A percentile compares a stretch with the other conserved stretches of the same genome.
These are phyloP conservation scores for Cyathus striatus DNA, from an alignment of 768 basidiomycete genomes.

Conservation along the genomic window DNA sequence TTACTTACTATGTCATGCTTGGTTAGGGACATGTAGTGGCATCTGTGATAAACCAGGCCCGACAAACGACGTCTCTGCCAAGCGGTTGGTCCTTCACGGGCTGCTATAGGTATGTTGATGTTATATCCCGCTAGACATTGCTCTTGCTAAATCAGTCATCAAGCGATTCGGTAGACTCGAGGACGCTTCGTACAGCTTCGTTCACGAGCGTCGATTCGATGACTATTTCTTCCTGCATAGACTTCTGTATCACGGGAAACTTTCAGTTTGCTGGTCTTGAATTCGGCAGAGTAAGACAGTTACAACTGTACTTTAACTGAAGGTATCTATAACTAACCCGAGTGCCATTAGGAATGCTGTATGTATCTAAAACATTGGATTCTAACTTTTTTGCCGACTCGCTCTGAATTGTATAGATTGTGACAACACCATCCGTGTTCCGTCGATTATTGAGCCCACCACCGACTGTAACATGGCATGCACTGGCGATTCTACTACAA, in stretches of 20 bases:
- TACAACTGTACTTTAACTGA: background rate
- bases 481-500: conserved; percentile 7
- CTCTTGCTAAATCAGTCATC: too few species aligned
- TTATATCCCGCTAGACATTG: too few species aligned
- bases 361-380: too few species aligned
- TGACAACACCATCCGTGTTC: conserved; percentile 3
- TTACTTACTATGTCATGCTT: too few species aligned
- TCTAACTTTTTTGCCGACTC: background rate
- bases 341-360: conserved; percentile 7
- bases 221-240: conserved; percentile 6
- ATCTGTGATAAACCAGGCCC: too few species aligned
- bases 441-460: background rate
- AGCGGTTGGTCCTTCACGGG: too few species aligned
- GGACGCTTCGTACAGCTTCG: conserved; percentile 2
- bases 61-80: too few species aligned
- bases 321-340: background rate
- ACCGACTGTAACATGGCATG: conserved; percentile 13
- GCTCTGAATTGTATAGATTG: conserved; percentile 4
- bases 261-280: conserved; percentile 9
- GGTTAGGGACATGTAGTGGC: too few species aligned
- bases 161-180: conserved; percentile 2
- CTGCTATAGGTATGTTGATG: too few species aligned
- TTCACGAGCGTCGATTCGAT: conserved; percentile 1
- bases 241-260: conserved; percentile 3
- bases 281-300: conserved; percentile 3